These are phyloP conservation scores for Thielaviopsis euricoi DNA, from an alignment of 2,329 filamentous ascomycete species.

Conservation along the genomic window DNA sequence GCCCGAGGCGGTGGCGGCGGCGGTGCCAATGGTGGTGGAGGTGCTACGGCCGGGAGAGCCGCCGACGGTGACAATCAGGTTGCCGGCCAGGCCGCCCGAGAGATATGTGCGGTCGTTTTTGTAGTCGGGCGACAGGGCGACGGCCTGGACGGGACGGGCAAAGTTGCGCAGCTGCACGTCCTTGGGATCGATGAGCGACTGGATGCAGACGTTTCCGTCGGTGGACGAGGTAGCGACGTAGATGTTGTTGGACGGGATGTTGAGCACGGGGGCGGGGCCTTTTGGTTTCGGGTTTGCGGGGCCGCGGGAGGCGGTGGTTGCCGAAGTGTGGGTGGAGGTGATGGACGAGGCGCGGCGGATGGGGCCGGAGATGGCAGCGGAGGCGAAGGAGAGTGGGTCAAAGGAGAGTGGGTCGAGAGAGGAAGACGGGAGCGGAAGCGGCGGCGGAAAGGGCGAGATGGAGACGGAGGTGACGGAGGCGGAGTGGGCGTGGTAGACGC, in stretches of 20 bases:
- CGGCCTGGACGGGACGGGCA: slow-evolving; percentile 76
- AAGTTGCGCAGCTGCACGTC: slow-evolving; percentile 90
- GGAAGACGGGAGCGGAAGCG: no score
- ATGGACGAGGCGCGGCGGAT: slow-evolving; percentile 18
- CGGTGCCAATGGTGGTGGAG: slow-evolving; percentile 72
- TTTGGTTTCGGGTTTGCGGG: slow-evolving; percentile 27
- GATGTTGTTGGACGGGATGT: slow-evolving; percentile 74
- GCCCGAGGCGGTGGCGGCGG: slow-evolving; percentile 66
- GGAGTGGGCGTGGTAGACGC: slow-evolving; percentile 81
- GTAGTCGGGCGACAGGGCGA: slow-evolving; percentile 89
- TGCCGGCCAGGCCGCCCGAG: slow-evolving; percentile 77
- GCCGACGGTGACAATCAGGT: slow-evolving; percentile 70
- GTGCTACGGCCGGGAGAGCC: slow-evolving; percentile 68
- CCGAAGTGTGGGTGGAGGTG: slow-evolving; percentile 24
- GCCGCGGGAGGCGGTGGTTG: slow-evolving; percentile 29
- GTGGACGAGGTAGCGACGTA: slow-evolving; percentile 88
- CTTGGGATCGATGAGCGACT: slow-evolving; percentile 70
- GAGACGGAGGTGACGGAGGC: slow-evolving; percentile 83
- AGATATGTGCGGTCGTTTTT: slow-evolving; percentile 78
- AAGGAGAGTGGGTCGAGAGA: background rate
- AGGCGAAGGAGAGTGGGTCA: background rate
- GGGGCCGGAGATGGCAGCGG: background rate
- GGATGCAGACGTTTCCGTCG: slow-evolving; percentile 88
- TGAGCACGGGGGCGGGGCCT: slow-evolving; percentile 43
- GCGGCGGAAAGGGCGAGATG: slow-evolving; percentile 65